A percentile compares a stretch with the other conserved stretches of the same genome.
These are phyloP conservation scores for Aspergillus cristatus DNA, from an alignment of 495 filamentous ascomycete genomes.

Conservation along the genomic window DNA sequence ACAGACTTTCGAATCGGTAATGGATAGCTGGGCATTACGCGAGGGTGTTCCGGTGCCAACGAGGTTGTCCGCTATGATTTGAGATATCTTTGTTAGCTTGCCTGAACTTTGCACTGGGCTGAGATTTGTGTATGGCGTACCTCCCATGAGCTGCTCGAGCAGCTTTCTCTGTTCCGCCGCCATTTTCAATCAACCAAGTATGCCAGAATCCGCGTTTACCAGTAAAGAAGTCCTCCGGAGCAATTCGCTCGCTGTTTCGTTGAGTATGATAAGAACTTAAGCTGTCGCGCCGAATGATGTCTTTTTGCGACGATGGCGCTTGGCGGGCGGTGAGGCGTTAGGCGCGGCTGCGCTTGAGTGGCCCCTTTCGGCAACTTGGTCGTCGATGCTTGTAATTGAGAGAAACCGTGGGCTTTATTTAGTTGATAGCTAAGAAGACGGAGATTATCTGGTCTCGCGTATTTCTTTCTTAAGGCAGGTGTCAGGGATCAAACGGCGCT, in stretches of 20 bases:
- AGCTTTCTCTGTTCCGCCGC: slow-evolving; percentile 92
- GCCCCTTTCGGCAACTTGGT: slow-evolving; percentile 4
- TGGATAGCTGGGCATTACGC: slow-evolving; percentile 67
- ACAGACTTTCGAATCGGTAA: slow-evolving; percentile 92
- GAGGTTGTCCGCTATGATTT: slow-evolving; percentile 58
- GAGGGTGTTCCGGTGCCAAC: slow-evolving; percentile 65
- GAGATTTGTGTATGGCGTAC: slow-evolving; percentile 17
- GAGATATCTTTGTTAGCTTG: slow-evolving; percentile 26
- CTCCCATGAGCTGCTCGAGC: slow-evolving; percentile 73
- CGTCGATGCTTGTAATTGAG: too few species aligned
- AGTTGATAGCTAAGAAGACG: too few species aligned
- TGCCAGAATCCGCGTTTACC: slow-evolving; percentile 3
- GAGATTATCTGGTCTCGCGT: too few species aligned
- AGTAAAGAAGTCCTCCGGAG: too few species aligned
- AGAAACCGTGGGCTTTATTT: too few species aligned
- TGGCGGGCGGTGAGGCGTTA: slow-evolving; percentile 15
- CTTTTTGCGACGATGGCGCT: neutral
- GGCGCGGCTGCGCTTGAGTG: slow-evolving; percentile 17
- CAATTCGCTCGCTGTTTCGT: too few species aligned
- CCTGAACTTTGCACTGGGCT: slow-evolving; percentile 3
- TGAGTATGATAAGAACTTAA: neutral
- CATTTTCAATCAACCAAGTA: slow-evolving; percentile 43
- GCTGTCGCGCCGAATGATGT: neutral
- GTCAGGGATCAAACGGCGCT: too few species aligned
- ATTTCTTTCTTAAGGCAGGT: too few species aligned